Percentiles rank a stretch among this genome's conserved stretches.
phyloP scores from a whole-genome alignment of 2,329 filamentous ascomycete species.

The Fusarium chaquense region DNA sequence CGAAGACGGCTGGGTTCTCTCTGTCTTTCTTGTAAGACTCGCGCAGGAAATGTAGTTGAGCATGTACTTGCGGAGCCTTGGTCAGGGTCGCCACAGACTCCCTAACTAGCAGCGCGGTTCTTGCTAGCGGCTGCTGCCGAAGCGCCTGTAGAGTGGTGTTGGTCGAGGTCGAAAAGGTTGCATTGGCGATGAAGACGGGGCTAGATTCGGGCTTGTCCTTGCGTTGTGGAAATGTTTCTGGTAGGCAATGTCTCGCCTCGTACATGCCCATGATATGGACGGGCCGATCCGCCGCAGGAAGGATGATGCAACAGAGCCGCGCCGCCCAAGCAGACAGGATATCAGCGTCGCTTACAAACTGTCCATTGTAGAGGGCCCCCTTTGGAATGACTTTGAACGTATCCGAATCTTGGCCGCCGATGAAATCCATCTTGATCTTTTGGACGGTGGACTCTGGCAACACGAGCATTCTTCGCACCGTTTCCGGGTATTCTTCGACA shows the following conservation, averaged over 20 bases:
- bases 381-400: neutral
- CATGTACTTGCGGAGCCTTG: constrained; percentile 2
- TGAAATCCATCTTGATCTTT: constrained; percentile 8
- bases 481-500: neutral
- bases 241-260: constrained; percentile 7
- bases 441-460: neutral
- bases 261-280: constrained; percentile 18
- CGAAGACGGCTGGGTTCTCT: neutral
- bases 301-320: constrained; percentile 7
- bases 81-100: constrained; percentile 5
- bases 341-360: constrained; percentile 10
- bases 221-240: constrained; percentile 3
- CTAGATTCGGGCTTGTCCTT: constrained; percentile 7
- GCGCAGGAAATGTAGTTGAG: neutral
- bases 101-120: constrained; percentile 6
- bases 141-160: constrained; percentile 12
- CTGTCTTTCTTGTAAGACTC: constrained; percentile 1
- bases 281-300: neutral
- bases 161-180: constrained; percentile 11
- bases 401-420: neutral
- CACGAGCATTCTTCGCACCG: constrained; percentile 9
- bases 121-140: constrained; percentile 7
- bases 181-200: constrained; percentile 8
- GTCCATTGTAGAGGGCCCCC: constrained; percentile 1
- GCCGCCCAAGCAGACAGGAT: constrained; percentile 6